Conservation (phyloP, 495 filamentous ascomycete species). For the Xylaria sp. region DNA sequence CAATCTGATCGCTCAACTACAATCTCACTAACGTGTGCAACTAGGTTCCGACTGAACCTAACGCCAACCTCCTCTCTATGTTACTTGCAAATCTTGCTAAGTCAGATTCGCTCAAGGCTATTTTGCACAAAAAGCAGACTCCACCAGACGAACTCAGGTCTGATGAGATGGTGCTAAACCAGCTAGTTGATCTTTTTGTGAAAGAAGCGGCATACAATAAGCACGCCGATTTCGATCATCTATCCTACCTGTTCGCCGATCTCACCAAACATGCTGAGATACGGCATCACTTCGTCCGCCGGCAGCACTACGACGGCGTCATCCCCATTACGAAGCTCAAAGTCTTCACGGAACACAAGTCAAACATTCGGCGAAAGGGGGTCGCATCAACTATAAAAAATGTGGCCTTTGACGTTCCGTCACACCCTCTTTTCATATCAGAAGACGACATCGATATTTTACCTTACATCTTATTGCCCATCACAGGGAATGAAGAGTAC, state of each 20-base stretch:
- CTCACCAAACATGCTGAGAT: slow-evolving; percentile 78
- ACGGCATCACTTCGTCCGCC: slow-evolving; percentile 75
- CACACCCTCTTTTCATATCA: slow-evolving; percentile 71
- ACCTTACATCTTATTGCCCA: slow-evolving; percentile 81
- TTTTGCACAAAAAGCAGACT: slow-evolving; percentile 68
- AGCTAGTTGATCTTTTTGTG: slow-evolving; percentile 94
- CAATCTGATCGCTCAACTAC: neutral
- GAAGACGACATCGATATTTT: slow-evolving; percentile 78
- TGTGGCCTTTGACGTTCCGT: slow-evolving; percentile 71
- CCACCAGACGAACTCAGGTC: slow-evolving; percentile 68
- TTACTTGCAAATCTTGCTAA: slow-evolving; percentile 91
- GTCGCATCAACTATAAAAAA: slow-evolving; percentile 95
- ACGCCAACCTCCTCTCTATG: slow-evolving; percentile 87
- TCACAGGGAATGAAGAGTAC: slow-evolving; percentile 65
- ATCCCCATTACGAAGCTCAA: slow-evolving; percentile 85
- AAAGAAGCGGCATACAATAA: slow-evolving; percentile 84
- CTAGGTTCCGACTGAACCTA: slow-evolving; percentile 63
- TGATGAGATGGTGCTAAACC: slow-evolving; percentile 78
- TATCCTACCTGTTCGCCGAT: slow-evolving; percentile 93
- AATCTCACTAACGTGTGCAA: slow-evolving; percentile 25
- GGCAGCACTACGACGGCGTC: slow-evolving; percentile 77
- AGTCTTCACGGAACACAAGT: slow-evolving; percentile 90
- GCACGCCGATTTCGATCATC: slow-evolving; percentile 86
- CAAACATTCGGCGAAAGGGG: slow-evolving; percentile 79
- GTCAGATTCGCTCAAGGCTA: slow-evolving; percentile 69